A percentile compares a stretch with the other conserved stretches of the same genome.
Conservation (phyloP, 202 grass and related monocot genomes). For the Setaria italica region DNA sequence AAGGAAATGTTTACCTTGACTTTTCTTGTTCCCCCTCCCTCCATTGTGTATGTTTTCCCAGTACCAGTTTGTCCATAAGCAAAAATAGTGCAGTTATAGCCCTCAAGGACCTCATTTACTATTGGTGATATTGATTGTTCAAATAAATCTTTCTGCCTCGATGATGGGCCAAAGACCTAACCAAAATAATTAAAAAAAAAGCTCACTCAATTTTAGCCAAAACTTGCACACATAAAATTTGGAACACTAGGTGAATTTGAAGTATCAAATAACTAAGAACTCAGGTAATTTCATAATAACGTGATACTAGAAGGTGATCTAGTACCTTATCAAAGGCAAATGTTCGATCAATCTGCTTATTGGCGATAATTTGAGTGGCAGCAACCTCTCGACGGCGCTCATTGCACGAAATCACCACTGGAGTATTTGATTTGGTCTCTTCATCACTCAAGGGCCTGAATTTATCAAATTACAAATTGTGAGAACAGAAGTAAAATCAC, state of each 20-base stretch:
- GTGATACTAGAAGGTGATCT: conserved; percentile 30
- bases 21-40: conserved; percentile 93
- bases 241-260: conserved; percentile 30
- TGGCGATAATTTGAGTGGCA: conserved; percentile 85
- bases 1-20: conserved; percentile 56
- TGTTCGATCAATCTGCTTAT: conserved; percentile 89
- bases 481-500: conserved; percentile 31
- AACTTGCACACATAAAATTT: conserved; percentile 27
- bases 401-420: conserved; percentile 87
- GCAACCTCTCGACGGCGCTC: conserved; percentile 83
- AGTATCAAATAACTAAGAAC: conserved; percentile 21
- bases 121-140: conserved; percentile 88
- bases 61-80: conserved; percentile 98
- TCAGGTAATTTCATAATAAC: conserved; percentile 3
- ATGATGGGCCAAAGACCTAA: conserved; percentile 89
- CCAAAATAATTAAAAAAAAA: conserved; percentile 4
- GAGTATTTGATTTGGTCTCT: conserved; percentile 78
- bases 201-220: conserved; percentile 42
- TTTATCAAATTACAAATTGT: conserved; percentile 34
- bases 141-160: conserved; percentile 94
- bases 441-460: conserved; percentile 91
- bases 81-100: conserved; percentile 99
- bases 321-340: conserved; percentile 94
- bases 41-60: conserved; percentile 97
- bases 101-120: conserved; percentile 97